Evolutionary conservation across 495 filamentous ascomycete species (phyloP), one percentile per base, ranked within the genome.

Genomic region (Staphylotrichum tortipilum): DNA sequence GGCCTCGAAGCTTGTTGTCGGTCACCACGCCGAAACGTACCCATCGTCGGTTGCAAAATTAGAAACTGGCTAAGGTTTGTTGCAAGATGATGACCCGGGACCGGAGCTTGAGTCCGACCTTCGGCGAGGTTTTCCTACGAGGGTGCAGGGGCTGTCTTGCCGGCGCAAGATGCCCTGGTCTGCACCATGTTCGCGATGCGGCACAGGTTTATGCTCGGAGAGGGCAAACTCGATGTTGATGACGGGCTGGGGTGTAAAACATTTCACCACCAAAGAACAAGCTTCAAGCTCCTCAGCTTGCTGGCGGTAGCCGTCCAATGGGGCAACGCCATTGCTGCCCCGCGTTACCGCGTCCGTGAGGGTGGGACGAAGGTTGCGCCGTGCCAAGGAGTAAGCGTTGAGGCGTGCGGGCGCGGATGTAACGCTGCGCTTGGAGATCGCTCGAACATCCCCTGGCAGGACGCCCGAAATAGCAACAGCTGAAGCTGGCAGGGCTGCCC

Each of bases 311-410:
- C 26, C 10, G 6, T 28, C 44, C 31, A 36, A 37, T 47, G 21
- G 18, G 17, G 14, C 33, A 28, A 8, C 11, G 7, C 1, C 21
- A 26, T 37, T 4, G 24, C 24, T 18, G 12, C 15, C 14, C 14
- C 33, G 22, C 21, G 11, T 29, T 28, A 3, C 17, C 33, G 11
- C 11, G 1, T 15, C 19, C 21, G 21, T 39, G 15, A 15, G 26
- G n/a, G 12, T 24, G 33, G 31, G 39, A 21, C 30, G 2, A 44
- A 50, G 6, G 36, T 52, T 52, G 15, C 3, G 1, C 49, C 49
- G 42, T 33, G 49, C 49, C 42, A 52, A 52, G 49, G 33, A 4
- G 36, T 52, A 52, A 52, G 49, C 49, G 34, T 36, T 15, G 15
- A 22, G 15, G 15, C 31, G 29, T 29, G 8, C 24, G 17, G 23